Base-by-base conservation (phyloP, 2,329 filamentous ascomycete genomes). In the Shiraia sp. region DNA sequence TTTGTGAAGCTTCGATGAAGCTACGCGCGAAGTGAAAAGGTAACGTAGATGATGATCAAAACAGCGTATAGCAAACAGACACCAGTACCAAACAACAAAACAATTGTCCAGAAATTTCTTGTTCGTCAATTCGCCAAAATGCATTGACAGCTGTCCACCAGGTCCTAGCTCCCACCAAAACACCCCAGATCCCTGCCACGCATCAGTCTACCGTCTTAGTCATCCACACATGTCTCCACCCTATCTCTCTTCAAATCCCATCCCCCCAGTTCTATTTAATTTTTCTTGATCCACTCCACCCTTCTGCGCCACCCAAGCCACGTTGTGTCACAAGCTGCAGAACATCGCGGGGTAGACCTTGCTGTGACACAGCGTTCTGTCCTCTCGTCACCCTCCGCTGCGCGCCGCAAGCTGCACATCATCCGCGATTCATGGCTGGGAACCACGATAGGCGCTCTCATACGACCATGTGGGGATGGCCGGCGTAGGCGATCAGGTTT, bases 241-340 rank as follows among this genome's bases (percentile, higher is more conserved):
- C 25, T n/a, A 13, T 23, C 32, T 12, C 19, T 6, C 10, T 19
- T n/a, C n/a, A n/a, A n/a, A n/a, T n/a, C n/a, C n/a, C n/a, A n/a
- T n/a, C n/a, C n/a, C n/a, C n/a, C n/a, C n/a, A n/a, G n/a, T n/a
- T n/a, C n/a, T n/a, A n/a, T n/a, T n/a, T n/a, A n/a, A n/a, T n/a
- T n/a, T n/a, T n/a, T n/a, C n/a, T n/a, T n/a, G n/a, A n/a, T n/a
- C 40, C 26, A 15, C 10, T 10, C 24, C 22, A 19, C 32, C n/a
- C 33, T 30, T 26, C 28, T 14, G 32, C 32, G n/a, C n/a, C n/a
- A 13, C 14, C 30, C 22, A 36, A 27, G 27, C 43, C 40, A 39
- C 37, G 19, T 23, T 24, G 46, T 51, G 43, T 46, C 52, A 53
- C 50, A 5, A n/a, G 49, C 46, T 54, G 49, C 47, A 43, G 41